These are phyloP conservation scores for Taphrina flavorubra DNA, from an alignment of 1,139 yeast species.

Conservation along the genomic window DNA sequence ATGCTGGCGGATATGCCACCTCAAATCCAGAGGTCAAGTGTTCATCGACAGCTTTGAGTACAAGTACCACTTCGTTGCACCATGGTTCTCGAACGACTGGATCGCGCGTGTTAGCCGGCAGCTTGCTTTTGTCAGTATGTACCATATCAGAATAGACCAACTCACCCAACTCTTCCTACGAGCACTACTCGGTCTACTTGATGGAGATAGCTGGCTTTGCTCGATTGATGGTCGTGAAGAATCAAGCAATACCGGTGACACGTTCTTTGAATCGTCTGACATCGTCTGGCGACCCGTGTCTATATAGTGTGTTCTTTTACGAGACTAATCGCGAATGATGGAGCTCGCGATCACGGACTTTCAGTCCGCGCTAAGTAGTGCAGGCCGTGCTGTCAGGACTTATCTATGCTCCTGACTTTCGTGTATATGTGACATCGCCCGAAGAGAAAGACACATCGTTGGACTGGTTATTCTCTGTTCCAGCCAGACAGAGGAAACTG, in stretches of 20 bases:
- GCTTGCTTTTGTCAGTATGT: background rate
- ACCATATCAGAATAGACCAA: background rate
- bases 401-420: too few relatives aligned
- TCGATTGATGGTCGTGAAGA: background rate
- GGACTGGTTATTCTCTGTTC: too few relatives aligned
- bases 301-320: too few relatives aligned
- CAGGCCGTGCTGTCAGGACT: too few relatives aligned
- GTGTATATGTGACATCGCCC: too few relatives aligned
- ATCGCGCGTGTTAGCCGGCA: constrained; percentile 25
- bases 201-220: background rate
- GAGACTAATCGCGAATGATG: too few relatives aligned
- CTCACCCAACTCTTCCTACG: constrained; percentile 25
- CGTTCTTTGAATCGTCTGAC: background rate
- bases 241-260: background rate
- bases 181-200: constrained; percentile 8
- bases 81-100: constrained; percentile 8
- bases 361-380: too few relatives aligned
- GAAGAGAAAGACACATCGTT: too few relatives aligned
- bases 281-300: background rate
- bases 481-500: background rate
- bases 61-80: background rate
- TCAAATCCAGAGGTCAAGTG: constrained; percentile 21
- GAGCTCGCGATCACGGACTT: too few relatives aligned
- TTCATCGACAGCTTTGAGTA: constrained; percentile 10
- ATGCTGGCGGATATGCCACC: constrained; percentile 3